Evolutionary conservation across 331 rosid genomes (phyloP).

Genomic region (Stylosanthes scabra): DNA sequence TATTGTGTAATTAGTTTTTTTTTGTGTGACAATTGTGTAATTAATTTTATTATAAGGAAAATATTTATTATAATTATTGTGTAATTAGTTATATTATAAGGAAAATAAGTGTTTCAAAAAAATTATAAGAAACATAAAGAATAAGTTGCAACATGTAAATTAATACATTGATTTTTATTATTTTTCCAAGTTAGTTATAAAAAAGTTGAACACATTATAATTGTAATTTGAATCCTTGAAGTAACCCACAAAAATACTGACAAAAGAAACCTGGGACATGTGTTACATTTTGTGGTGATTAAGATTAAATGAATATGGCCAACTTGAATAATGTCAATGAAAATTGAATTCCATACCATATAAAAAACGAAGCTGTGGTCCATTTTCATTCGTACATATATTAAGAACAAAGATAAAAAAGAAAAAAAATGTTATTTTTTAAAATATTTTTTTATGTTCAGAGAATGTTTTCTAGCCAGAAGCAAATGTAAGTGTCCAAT

Average conservation of each 20-base stretch:
- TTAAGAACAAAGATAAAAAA: neutral
- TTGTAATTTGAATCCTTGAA: too few species aligned
- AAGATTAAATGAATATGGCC: constrained; percentile 23
- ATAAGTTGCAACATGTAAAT: too few species aligned
- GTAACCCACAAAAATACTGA: neutral
- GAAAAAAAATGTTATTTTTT: neutral
- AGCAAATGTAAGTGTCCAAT: constrained; percentile 2
- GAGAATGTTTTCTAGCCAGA: neutral
- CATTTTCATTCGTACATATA: neutral
- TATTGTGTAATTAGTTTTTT: neutral
- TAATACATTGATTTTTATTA: too few species aligned
- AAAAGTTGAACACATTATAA: too few species aligned
- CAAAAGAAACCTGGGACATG: neutral
- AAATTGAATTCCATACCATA: constrained; percentile 11
- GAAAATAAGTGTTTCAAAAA: too few species aligned
- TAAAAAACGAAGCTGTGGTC: neutral
- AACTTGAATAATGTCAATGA: neutral
- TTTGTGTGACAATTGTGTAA: too few species aligned
- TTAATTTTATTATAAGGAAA: too few species aligned
- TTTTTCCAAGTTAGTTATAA: too few species aligned
- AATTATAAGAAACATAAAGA: too few species aligned
- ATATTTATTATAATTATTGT: too few species aligned
- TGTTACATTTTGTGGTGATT: constrained; percentile 18
- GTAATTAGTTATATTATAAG: too few species aligned
- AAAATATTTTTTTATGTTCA: too few species aligned